These are phyloP conservation scores for Cladophialophora carrionii DNA, from an alignment of 2,329 filamentous ascomycete species.

Conservation along the genomic window DNA sequence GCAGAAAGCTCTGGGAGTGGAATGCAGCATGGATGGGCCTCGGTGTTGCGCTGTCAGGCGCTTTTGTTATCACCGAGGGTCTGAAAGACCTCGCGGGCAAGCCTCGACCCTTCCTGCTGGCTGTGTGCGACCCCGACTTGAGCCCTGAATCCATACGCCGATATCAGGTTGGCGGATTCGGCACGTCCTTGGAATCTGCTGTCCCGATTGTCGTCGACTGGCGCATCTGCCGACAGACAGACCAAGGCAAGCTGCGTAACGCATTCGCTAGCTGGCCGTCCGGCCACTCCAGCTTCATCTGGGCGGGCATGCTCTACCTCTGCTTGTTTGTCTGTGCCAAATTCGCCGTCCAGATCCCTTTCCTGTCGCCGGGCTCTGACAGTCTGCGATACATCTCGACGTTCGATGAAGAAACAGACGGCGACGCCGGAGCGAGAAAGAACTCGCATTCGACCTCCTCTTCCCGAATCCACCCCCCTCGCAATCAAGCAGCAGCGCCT, in stretches of 20 bases:
- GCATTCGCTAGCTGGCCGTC: slow-evolving; percentile 85
- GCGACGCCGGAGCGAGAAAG: slow-evolving; percentile 5
- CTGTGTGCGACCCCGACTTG: slow-evolving; percentile 76
- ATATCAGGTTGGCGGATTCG: slow-evolving; percentile 66
- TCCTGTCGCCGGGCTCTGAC: slow-evolving; percentile 41
- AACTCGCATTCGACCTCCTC: slow-evolving; percentile 13
- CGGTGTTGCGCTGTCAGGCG: slow-evolving; percentile 68
- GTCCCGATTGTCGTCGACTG: slow-evolving; percentile 73
- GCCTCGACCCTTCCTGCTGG: slow-evolving; percentile 66
- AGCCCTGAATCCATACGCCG: slow-evolving; percentile 55
- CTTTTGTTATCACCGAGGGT: slow-evolving; percentile 80
- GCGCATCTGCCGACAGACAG: slow-evolving; percentile 71
- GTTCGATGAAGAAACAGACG: slow-evolving; percentile 27
- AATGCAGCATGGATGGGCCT: slow-evolving; percentile 85
- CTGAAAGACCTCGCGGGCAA: slow-evolving; percentile 76
- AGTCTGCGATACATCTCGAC: slow-evolving; percentile 24
- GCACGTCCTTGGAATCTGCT: slow-evolving; percentile 49
- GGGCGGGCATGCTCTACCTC: slow-evolving; percentile 80
- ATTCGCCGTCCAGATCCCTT: slow-evolving; percentile 53
- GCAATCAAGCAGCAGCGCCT: slow-evolving; percentile 77
- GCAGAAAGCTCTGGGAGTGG: slow-evolving; percentile 86
- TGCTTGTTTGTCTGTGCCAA: slow-evolving; percentile 78
- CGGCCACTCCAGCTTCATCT: slow-evolving; percentile 74
- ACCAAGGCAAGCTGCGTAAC: slow-evolving; percentile 67
- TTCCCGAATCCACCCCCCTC: slow-evolving; percentile 51